Evolutionary conservation across 805 yeast species (phyloP), one percentile per base, ranked within the genome.

Genomic region (Vanderwaltozyma tropicalis): DNA sequence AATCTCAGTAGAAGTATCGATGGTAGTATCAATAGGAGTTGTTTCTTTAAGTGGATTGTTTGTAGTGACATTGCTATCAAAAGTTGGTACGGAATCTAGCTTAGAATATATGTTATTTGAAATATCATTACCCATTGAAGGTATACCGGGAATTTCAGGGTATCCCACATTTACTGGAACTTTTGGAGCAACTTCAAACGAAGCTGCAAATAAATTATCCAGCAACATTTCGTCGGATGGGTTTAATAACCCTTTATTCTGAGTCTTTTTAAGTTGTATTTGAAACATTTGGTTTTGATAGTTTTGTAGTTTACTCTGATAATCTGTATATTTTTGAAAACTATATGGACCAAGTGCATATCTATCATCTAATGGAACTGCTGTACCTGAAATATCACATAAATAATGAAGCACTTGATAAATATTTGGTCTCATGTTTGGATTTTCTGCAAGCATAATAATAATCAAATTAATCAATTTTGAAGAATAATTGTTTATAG

Each of bases 401-500:
- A 87, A 54, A 47, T 78, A 83, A 39, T 63, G 58, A 41, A 79
- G 52, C 1, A 89, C 80, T 60, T 88, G 96, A 46, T 78, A 85
- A 14, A 86, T 76, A 55, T 86, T 88, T 2, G 97, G 97, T 51
- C 98, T 71, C 46, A 72, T 66, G 12, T 74, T 55, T 3, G 96
- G 95, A 48, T 80, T 83, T 41, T 84, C 94, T 44, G 83, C 85
- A 28, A 89, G 66, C 78, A 86, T 73, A 21, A 83, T 77, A 29
- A 80, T 71, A 38, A 87, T 80, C 53, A 92, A 66, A 51, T 79
- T 79, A 51, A 79, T 81, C 45, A 92, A 61, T 37, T 78, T 76
- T 12, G 78, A 74, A 0, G 94, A 76, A 51, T 73, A 87, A 13
- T 59, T 64, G 2, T 96, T 95, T 1, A 71, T 63, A 2, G 89